Evolutionary conservation across 441 rosid species (phyloP).

Genomic region (Mallotus repandus): DNA sequence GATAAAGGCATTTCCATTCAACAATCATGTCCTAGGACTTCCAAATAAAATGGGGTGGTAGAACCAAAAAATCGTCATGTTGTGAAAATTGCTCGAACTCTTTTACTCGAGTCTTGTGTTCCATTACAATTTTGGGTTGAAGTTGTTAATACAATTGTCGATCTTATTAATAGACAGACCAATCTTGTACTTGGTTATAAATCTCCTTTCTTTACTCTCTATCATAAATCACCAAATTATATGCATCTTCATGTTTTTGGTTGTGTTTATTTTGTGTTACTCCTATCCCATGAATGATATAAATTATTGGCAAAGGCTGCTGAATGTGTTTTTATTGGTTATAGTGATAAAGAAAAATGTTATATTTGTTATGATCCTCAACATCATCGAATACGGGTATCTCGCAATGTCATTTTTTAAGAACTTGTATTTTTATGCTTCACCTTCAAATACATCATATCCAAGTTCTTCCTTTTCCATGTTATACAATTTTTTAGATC

Average conservation of each 20-base stretch:
- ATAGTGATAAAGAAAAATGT: background rate
- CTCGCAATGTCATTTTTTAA: background rate
- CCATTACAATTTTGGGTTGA: background rate
- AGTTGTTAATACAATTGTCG: background rate
- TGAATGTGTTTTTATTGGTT: constrained; percentile 3
- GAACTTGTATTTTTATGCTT: background rate
- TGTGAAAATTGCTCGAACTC: background rate
- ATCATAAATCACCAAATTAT: background rate
- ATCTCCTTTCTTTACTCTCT: constrained; percentile 7
- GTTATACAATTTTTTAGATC: too few relatives aligned
- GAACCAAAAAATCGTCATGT: background rate
- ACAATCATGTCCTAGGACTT: background rate
- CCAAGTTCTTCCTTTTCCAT: too few relatives aligned
- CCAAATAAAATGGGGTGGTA: background rate
- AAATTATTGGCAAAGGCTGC: background rate
- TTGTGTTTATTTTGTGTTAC: background rate
- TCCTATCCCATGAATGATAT: background rate
- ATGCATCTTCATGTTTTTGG: constrained; percentile 1
- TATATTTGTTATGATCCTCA: constrained; percentile 4
- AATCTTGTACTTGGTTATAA: background rate
- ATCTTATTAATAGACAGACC: background rate
- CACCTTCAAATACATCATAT: too few relatives aligned
- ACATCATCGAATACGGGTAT: background rate
- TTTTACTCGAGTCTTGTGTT: background rate
- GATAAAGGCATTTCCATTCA: background rate